These are phyloP conservation scores for Phytophthora hybrid DNA, from an alignment of 352 stramenopile genomes.

Conservation along the genomic window DNA sequence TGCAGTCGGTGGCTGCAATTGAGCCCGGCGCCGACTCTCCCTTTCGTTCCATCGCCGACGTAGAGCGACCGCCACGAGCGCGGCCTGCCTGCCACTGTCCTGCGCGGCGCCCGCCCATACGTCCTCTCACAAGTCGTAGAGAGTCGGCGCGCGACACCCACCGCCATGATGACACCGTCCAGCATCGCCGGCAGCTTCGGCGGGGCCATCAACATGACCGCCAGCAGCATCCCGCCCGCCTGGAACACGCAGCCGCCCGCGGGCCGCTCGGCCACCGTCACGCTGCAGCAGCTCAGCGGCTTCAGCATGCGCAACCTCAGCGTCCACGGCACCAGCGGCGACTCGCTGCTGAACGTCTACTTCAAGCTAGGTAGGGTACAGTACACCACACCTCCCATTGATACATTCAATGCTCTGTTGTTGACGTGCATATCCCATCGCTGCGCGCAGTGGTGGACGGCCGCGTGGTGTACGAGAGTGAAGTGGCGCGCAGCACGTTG, in stretches of 20 bases:
- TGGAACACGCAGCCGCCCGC: conserved; percentile 36
- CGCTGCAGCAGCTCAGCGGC: conserved; percentile 76
- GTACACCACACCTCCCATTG: neutral
- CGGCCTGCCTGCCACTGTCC: conserved; percentile 11
- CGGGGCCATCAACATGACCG: conserved; percentile 45
- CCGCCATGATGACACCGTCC: conserved; percentile 47
- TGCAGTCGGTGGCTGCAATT: conserved; percentile 28
- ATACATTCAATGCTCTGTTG: neutral
- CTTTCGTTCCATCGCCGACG: conserved; percentile 13
- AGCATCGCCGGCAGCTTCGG: conserved; percentile 53
- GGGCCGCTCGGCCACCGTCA: conserved; percentile 48
- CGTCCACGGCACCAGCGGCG: conserved; percentile 50
- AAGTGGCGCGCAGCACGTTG: conserved; percentile 72
- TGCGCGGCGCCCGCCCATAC: neutral
- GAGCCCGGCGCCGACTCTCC: conserved; percentile 1
- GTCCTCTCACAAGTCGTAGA: neutral
- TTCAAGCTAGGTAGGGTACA: conserved; percentile 71
- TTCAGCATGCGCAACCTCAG: conserved; percentile 86
- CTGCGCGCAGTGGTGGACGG: conserved; percentile 61
- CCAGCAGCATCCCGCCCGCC: conserved; percentile 31
- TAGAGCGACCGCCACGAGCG: conserved; percentile 1
- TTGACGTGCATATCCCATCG: neutral
- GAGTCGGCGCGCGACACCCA: neutral
- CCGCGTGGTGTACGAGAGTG: conserved; percentile 77
- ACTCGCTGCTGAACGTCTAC: conserved; percentile 74